Percentiles rank a stretch among this genome's conserved stretches.
Evolutionary conservation across 2,329 filamentous ascomycete genomes (phyloP).

Genomic region (Paecilomyces sp.): DNA sequence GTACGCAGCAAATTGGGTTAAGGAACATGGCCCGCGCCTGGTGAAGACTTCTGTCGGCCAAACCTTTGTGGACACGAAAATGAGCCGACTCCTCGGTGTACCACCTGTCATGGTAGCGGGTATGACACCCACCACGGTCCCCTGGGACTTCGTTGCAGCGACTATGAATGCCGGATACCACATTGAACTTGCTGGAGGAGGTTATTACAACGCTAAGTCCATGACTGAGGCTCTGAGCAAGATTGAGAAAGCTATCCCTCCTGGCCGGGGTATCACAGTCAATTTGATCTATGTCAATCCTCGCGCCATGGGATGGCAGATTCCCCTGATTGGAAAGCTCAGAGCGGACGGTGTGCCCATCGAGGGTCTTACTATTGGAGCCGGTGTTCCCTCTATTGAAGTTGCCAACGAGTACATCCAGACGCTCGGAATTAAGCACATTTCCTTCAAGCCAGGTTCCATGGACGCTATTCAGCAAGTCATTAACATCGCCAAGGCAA

Average conservation of each 20-base stretch:
- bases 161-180: conserved; percentile 96
- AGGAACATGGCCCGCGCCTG: conserved; percentile 88
- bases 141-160: conserved; percentile 85
- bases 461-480: conserved; percentile 80
- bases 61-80: conserved; percentile 93
- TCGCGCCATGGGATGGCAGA: conserved; percentile 86
- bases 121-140: conserved; percentile 86
- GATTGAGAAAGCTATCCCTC: conserved; percentile 76
- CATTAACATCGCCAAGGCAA: conserved; percentile 90
- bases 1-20: conserved; percentile 95
- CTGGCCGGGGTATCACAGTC: conserved; percentile 79
- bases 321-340: conserved; percentile 72
- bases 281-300: conserved; percentile 92
- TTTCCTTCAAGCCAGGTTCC: conserved; percentile 89
- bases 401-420: conserved; percentile 90
- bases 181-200: conserved; percentile 81
- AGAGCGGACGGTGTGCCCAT: conserved; percentile 82
- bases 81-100: conserved; percentile 77
- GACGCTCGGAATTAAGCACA: conserved; percentile 87
- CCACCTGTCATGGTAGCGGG: conserved; percentile 86
- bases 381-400: conserved; percentile 87
- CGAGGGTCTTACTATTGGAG: conserved; percentile 85
- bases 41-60: conserved; percentile 83
- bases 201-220: conserved; percentile 74
- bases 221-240: conserved; percentile 79